Base-by-base conservation (phyloP, 1,284 basidiomycete species). In the Leucoagaricus sp. region DNA sequence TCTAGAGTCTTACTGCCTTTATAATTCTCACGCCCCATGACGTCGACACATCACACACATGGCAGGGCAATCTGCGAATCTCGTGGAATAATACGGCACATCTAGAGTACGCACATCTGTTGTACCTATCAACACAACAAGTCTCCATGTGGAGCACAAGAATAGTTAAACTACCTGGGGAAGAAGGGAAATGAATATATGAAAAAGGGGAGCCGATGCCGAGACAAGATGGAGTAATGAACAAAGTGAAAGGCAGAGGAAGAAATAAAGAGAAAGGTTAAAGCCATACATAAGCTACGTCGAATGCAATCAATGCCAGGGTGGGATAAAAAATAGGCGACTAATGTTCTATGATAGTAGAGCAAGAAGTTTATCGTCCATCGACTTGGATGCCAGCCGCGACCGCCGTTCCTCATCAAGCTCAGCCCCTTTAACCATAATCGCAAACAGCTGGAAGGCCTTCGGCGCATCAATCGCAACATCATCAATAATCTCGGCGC, bases 391-490 rank as follows among this genome's bases (percentile, higher is more conserved):
- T 28, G 81, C 79, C 57, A 90, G 74, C 49, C 78, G 80, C 53
- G 72, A 70, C 57, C 76, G 77, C 56, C 76, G 76, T 51, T 83
- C 83, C 60, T 85, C 83, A 63, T 91, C 82, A 62, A 92, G 73
- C 21, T 78, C 79, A 19, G 89, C 78, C 42, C 84, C 86, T 67
- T 84, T 86, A 58, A 94, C 72, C 74, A 94, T 84, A 54, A 80
- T 78, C 8, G 86, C 92, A 69, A 94, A 86, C 52, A 88, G 82
- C 59, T 82, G 74, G 75, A 90, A 88, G 0, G 93, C 94, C 67
- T 89, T 89, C 3, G 95, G 95, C 58, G 90, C 91, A 70, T 98
- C 94, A 65, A 95, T 89, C 17, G 86, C 84, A 56, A 94, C 84
- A 68, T 97, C 94, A 66, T 94, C 93, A 63, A 97, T 78, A 59